Percentiles rank a stretch among this genome's conserved stretches.
Evolutionary conservation across 108 stramenopile genomes (phyloP).

Genomic region (Cyclotella atomus): DNA sequence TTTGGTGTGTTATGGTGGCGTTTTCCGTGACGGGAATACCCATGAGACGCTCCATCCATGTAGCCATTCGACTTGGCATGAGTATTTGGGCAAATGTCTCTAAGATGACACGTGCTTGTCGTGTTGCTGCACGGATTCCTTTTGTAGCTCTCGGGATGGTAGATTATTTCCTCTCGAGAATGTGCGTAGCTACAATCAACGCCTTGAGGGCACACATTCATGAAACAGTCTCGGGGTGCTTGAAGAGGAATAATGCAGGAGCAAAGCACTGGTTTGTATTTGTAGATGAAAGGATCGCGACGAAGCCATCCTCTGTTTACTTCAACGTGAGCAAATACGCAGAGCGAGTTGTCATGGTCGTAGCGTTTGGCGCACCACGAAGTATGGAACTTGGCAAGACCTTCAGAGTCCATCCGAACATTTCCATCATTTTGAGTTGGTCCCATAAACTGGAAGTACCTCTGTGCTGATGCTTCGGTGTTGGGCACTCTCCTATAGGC

Average conservation of each 20-base stretch:
- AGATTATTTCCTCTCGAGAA: conserved; percentile 81
- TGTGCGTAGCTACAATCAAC: conserved; percentile 70
- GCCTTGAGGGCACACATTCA: conserved; percentile 50
- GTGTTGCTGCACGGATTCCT: conserved; percentile 51
- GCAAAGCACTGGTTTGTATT: conserved; percentile 74
- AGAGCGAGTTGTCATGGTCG: conserved; percentile 85
- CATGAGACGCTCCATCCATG: conserved; percentile 16
- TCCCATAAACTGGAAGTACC: conserved; percentile 25
- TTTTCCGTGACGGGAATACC: conserved; percentile 48
- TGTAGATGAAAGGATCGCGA: conserved; percentile 61
- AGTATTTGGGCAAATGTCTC: conserved; percentile 77
- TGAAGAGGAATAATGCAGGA: conserved; percentile 47
- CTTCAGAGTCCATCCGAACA: conserved; percentile 63
- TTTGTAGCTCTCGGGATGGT: conserved; percentile 81
- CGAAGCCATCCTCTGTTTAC: conserved; percentile 86
- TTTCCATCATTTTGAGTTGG: background rate
- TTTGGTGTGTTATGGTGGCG: conserved; percentile 35
- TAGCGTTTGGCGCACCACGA: conserved; percentile 90
- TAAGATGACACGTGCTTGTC: conserved; percentile 51
- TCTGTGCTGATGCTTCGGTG: conserved; percentile 23
- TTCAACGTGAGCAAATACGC: conserved; percentile 84
- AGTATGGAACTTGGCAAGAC: conserved; percentile 72
- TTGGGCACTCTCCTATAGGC: conserved; percentile 11
- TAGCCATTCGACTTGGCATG: conserved; percentile 46
- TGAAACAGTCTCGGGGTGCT: conserved; percentile 34